Percentiles rank a stretch among this genome's conserved stretches.
Conservation (phyloP, 192 early-diverging fungal species). For the Oehlia diaphana region DNA sequence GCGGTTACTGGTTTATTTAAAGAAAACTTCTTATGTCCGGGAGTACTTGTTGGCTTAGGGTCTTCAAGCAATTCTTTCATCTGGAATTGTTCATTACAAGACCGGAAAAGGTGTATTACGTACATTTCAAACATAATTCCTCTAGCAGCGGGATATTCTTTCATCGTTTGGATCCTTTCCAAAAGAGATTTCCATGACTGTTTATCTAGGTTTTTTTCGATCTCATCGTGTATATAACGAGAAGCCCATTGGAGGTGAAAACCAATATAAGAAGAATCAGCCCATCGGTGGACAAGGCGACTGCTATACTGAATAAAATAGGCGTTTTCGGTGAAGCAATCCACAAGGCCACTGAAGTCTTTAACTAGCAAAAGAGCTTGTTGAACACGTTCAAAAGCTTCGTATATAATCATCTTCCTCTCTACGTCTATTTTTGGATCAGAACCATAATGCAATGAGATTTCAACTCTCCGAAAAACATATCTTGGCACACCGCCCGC, state of each 20-base stretch:
- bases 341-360: neutral
- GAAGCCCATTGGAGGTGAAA: constrained; percentile 7
- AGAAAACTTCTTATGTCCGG: neutral
- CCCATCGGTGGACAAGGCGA: neutral
- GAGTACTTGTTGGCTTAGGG: neutral
- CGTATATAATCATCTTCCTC: neutral
- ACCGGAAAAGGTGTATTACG: constrained; percentile 1
- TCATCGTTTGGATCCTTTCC: neutral
- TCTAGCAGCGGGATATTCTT: neutral
- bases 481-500: constrained; percentile 1
- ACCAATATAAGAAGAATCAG: neutral
- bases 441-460: neutral
- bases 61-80: neutral
- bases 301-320: constrained; percentile 4
- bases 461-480: neutral
- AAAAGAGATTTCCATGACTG: neutral
- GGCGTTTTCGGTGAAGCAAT: neutral
- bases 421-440: neutral
- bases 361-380: neutral
- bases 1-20: neutral
- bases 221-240: constrained; percentile 8
- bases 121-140: constrained; percentile 1
- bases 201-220: neutral
- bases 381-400: neutral
- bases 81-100: neutral